A percentile compares a stretch with the other conserved stretches of the same genome.
Conservation (phyloP, 2,329 filamentous ascomycete species). For the Clonostachys sp. region DNA sequence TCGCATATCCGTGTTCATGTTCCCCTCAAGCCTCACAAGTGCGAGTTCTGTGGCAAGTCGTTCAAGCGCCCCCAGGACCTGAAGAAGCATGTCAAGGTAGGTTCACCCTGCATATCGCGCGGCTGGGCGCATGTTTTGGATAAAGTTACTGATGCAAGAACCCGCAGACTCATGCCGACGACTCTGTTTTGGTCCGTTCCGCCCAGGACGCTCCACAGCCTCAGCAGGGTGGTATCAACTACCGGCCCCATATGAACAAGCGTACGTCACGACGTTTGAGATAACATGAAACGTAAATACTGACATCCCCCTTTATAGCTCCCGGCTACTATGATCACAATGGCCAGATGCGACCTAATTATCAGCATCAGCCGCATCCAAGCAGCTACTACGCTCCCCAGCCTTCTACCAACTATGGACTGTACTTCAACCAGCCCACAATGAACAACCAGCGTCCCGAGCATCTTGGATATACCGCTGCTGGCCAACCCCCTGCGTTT, state of each 20-base stretch:
- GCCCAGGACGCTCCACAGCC: conserved; percentile 46
- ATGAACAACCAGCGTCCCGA: conserved; percentile 50
- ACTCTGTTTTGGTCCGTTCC: conserved; percentile 66
- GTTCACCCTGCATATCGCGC: conserved; percentile 4
- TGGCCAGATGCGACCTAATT: conserved; percentile 56
- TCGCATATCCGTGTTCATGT: conserved; percentile 98
- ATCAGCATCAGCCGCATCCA: conserved; percentile 47
- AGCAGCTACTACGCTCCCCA: conserved; percentile 55
- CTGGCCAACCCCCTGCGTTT: conserved; percentile 45
- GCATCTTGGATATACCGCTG: conserved; percentile 58
- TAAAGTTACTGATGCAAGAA: conserved; percentile 10
- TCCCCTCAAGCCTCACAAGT: conserved; percentile 98
- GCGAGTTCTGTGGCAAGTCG: conserved; percentile 96
- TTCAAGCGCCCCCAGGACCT: conserved; percentile 99
- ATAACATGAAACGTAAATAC: neutral
- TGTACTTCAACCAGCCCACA: conserved; percentile 71
- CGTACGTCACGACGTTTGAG: conserved; percentile 31
- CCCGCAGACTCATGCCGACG: conserved; percentile 79
- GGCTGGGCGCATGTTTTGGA: neutral
- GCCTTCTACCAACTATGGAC: conserved; percentile 57
- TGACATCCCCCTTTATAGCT: conserved; percentile 25
- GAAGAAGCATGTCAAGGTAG: conserved; percentile 95
- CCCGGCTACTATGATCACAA: conserved; percentile 62
- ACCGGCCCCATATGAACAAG: conserved; percentile 48
- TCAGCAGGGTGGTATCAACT: conserved; percentile 46